phyloP scores from a whole-genome alignment of 2,329 filamentous ascomycete species.

The Colletotrichum godetiae region DNA sequence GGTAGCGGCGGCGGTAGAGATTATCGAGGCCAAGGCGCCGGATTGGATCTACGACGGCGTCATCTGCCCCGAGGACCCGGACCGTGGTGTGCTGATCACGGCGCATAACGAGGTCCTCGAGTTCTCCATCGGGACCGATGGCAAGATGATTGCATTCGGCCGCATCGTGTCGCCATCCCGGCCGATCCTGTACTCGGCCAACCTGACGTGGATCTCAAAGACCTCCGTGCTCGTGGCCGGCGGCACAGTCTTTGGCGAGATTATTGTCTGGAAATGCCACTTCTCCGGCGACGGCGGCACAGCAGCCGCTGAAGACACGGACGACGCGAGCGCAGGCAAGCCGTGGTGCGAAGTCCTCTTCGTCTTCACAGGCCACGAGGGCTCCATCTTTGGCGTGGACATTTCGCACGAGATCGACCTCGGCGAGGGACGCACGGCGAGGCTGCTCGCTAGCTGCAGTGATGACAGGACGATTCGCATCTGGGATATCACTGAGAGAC shows the following conservation, averaged over 20 bases:
- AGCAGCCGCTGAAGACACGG: background rate
- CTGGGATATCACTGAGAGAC: conserved; percentile 80
- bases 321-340: conserved; percentile 3
- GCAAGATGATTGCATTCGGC: conserved; percentile 53
- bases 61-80: conserved; percentile 57
- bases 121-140: conserved; percentile 49
- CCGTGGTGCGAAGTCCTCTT: conserved; percentile 57
- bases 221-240: conserved; percentile 79
- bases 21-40: conserved; percentile 59
- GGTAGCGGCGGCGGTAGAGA: conserved; percentile 5
- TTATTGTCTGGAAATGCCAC: conserved; percentile 85
- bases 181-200: conserved; percentile 89
- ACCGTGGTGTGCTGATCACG: conserved; percentile 74
- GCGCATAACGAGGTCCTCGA: conserved; percentile 86
- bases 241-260: conserved; percentile 94
- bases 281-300: conserved; percentile 37
- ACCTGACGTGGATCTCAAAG: conserved; percentile 71
- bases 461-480: conserved; percentile 91
- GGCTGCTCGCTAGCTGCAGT: conserved; percentile 90
- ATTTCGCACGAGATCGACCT: conserved; percentile 71
- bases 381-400: conserved; percentile 90
- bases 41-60: conserved; percentile 84
- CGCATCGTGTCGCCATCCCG: conserved; percentile 73
- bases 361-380: conserved; percentile 79
- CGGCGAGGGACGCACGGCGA: conserved; percentile 51